Conservation (phyloP, 2,329 filamentous ascomycete species). For the Emergomyces pasteurianus region DNA sequence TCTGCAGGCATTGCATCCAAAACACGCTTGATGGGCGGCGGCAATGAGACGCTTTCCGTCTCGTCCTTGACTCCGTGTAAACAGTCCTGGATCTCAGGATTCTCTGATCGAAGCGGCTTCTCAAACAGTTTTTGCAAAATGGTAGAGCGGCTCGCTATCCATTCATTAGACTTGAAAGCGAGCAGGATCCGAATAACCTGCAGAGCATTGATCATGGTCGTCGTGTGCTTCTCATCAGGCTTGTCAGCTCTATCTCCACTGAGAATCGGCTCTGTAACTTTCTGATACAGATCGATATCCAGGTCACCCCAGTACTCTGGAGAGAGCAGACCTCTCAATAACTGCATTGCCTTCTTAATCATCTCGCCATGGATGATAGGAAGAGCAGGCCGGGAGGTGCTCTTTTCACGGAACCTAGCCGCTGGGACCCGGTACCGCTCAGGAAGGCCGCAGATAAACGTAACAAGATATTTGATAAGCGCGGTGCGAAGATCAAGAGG, state of each 20-base stretch:
- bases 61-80: constrained; percentile 63
- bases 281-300: constrained; percentile 81
- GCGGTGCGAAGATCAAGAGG: constrained; percentile 56
- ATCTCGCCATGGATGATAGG: constrained; percentile 58
- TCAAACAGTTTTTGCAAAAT: constrained; percentile 79
- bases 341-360: constrained; percentile 68
- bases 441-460: constrained; percentile 82
- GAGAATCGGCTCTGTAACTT: constrained; percentile 76
- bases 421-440: constrained; percentile 73
- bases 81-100: constrained; percentile 86
- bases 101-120: constrained; percentile 77
- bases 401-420: constrained; percentile 49
- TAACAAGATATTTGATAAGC: constrained; percentile 88
- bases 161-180: constrained; percentile 77
- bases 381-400: constrained; percentile 33
- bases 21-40: constrained; percentile 67
- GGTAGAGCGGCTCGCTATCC: constrained; percentile 69
- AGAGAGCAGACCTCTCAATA: constrained; percentile 75
- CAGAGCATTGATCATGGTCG: constrained; percentile 82
- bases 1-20: constrained; percentile 80
- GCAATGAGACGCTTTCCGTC: constrained; percentile 56
- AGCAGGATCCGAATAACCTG: constrained; percentile 85
- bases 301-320: constrained; percentile 84
- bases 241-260: constrained; percentile 74
- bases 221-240: constrained; percentile 71